Percentiles rank a stretch among this genome's conserved stretches.
Conservation (phyloP, 164 flowering plant species). For the Annona squamosa region DNA sequence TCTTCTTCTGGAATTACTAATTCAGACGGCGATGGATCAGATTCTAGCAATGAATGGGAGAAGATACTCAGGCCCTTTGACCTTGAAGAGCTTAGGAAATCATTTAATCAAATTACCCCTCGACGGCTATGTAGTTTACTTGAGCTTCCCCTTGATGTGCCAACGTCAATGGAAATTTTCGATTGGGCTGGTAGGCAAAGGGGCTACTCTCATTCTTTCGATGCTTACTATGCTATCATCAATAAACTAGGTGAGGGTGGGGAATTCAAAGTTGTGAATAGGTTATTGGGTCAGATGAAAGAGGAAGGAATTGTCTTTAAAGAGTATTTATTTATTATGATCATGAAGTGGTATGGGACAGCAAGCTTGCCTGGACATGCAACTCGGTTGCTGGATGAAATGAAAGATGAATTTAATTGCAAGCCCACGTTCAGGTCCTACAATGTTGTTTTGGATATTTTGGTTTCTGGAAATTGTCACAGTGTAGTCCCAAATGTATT, state of each 20-base stretch:
- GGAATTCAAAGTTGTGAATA: slow-evolving; percentile 56
- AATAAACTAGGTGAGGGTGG: slow-evolving; percentile 58
- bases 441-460: slow-evolving; percentile 64
- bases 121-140: slow-evolving; percentile 62
- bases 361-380: slow-evolving; percentile 80
- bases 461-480: slow-evolving; percentile 60
- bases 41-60: slow-evolving; percentile 68
- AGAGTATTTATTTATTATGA: slow-evolving; percentile 64
- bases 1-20: neutral
- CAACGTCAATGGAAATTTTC: slow-evolving; percentile 62
- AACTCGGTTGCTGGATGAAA: slow-evolving; percentile 61
- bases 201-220: slow-evolving; percentile 67
- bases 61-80: slow-evolving; percentile 75
- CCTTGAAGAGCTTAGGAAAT: slow-evolving; percentile 53
- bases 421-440: slow-evolving; percentile 73
- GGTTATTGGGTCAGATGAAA: slow-evolving; percentile 66
- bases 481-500: slow-evolving; percentile 54
- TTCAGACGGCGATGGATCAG: neutral
- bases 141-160: slow-evolving; percentile 64
- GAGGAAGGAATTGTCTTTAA: slow-evolving; percentile 61
- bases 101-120: slow-evolving; percentile 58
- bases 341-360: slow-evolving; percentile 73
- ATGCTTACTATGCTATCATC: slow-evolving; percentile 57
- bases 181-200: slow-evolving; percentile 56
- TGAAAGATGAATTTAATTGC: slow-evolving; percentile 53